These are phyloP conservation scores for Anisodus acutangulus DNA, from an alignment of 257 asterid species.

Conservation along the genomic window DNA sequence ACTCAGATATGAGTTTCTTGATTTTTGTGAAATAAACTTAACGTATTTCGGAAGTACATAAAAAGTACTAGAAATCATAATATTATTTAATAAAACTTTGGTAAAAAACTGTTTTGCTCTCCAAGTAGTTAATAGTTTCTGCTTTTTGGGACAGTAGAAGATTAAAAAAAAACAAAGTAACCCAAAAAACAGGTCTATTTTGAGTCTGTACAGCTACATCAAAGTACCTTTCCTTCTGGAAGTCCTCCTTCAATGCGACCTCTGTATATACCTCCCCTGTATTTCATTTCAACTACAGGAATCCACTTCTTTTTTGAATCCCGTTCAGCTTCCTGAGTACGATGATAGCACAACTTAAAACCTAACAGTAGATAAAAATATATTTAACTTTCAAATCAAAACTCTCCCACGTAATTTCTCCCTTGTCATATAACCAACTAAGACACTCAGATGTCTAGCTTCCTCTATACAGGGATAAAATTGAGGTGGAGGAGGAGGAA, in stretches of 20 bases:
- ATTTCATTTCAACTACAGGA: slow-evolving; percentile 79
- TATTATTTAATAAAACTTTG: background rate
- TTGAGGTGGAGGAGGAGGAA: slow-evolving; percentile 7
- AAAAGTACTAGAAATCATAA: background rate
- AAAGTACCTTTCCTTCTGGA: slow-evolving; percentile 95
- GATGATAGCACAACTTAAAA: slow-evolving; percentile 30
- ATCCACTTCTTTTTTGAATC: slow-evolving; percentile 84
- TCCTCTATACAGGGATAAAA: background rate
- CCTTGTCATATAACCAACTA: background rate
- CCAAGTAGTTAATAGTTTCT: slow-evolving; percentile 1
- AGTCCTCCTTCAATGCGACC: slow-evolving; percentile 96
- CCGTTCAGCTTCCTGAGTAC: slow-evolving; percentile 84
- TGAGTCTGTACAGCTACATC: slow-evolving; percentile 31
- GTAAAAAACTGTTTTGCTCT: background rate
- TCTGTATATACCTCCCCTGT: slow-evolving; percentile 86
- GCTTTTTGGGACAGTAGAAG: background rate
- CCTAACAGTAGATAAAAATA: background rate
- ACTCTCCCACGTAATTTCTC: background rate
- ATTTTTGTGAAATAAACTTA: background rate
- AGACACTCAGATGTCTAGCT: slow-evolving; percentile 12
- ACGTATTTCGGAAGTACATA: background rate
- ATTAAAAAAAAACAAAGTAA: slow-evolving; percentile 1
- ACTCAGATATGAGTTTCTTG: background rate
- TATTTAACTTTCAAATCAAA: background rate
- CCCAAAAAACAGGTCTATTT: slow-evolving; percentile 11